Evolutionary conservation across 2,329 filamentous ascomycete species (phyloP).

Genomic region (Penicillium digitatum): DNA sequence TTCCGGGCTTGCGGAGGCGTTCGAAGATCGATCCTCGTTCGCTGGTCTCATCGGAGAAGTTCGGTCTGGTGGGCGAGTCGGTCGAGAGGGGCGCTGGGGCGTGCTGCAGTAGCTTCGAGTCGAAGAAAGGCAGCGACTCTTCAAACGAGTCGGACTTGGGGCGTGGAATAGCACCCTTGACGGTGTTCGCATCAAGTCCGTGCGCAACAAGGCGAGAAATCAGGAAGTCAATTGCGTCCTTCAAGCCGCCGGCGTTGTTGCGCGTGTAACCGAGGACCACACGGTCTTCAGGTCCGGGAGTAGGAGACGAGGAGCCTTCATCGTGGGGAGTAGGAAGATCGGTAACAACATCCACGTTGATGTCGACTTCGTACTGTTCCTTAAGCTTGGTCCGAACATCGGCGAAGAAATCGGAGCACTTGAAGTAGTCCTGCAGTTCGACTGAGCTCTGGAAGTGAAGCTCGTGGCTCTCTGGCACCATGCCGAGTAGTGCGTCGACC

Average conservation of each 20-base stretch:
- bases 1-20: conserved; percentile 87
- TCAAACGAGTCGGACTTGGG: conserved; percentile 99
- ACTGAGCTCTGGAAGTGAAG: conserved; percentile 74
- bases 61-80: conserved; percentile 83
- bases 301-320: conserved; percentile 43
- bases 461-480: conserved; percentile 96
- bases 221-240: conserved; percentile 93
- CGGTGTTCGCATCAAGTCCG: conserved; percentile 78
- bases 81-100: conserved; percentile 75
- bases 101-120: conserved; percentile 92
- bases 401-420: conserved; percentile 72
- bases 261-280: conserved; percentile 82
- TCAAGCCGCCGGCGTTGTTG: conserved; percentile 92
- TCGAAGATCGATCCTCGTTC: conserved; percentile 84
- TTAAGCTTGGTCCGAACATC: conserved; percentile 82
- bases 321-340: conserved; percentile 26
- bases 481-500: conserved; percentile 91
- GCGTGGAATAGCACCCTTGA: conserved; percentile 94
- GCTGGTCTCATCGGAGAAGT: conserved; percentile 74
- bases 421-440: conserved; percentile 75
- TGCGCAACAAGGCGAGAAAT: conserved; percentile 80
- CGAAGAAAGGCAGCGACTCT: conserved; percentile 92
- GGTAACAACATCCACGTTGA: conserved; percentile 59
- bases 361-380: conserved; percentile 85
- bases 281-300: conserved; percentile 48